Conservation (phyloP, 495 filamentous ascomycete species). For the Astrothelium subdiscretum region DNA sequence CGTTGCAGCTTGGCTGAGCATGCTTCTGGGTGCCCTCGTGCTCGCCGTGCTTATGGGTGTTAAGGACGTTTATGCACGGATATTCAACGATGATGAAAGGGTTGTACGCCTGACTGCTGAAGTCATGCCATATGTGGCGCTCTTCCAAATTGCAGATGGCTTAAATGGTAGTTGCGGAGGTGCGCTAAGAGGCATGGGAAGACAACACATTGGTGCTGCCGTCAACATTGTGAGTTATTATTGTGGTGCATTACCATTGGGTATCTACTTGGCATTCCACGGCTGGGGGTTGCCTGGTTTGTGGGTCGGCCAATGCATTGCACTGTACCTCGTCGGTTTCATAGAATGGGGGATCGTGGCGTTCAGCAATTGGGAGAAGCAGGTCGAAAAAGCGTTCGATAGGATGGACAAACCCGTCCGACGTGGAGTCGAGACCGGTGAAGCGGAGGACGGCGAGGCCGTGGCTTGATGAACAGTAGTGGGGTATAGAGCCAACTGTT, state of each 20-base stretch:
- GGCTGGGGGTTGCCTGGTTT: slow-evolving; percentile 77
- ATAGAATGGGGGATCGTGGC: slow-evolving; percentile 76
- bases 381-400: slow-evolving; percentile 65
- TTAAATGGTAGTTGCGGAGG: slow-evolving; percentile 80
- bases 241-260: slow-evolving; percentile 67
- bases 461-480: not conserved
- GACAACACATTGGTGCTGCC: slow-evolving; percentile 79
- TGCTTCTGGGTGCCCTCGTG: slow-evolving; percentile 55
- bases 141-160: slow-evolving; percentile 93
- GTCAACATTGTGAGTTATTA: slow-evolving; percentile 90
- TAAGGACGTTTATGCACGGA: slow-evolving; percentile 63
- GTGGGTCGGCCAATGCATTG: slow-evolving; percentile 86
- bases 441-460: slow-evolving; percentile 30
- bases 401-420: slow-evolving; percentile 56
- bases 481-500: not conserved
- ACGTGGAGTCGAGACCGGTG: slow-evolving; percentile 37
- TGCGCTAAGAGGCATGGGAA: slow-evolving; percentile 69
- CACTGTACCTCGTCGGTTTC: slow-evolving; percentile 68
- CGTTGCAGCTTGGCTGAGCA: slow-evolving; percentile 63
- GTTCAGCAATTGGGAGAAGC: slow-evolving; percentile 63
- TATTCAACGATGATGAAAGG: slow-evolving; percentile 69
- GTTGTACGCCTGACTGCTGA: slow-evolving; percentile 70
- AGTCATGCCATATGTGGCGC: slow-evolving; percentile 76
- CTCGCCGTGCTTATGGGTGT: slow-evolving; percentile 62
- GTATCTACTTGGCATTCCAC: slow-evolving; percentile 79